Conservation (phyloP, 495 filamentous ascomycete species). For the Cairneyella variabilis region DNA sequence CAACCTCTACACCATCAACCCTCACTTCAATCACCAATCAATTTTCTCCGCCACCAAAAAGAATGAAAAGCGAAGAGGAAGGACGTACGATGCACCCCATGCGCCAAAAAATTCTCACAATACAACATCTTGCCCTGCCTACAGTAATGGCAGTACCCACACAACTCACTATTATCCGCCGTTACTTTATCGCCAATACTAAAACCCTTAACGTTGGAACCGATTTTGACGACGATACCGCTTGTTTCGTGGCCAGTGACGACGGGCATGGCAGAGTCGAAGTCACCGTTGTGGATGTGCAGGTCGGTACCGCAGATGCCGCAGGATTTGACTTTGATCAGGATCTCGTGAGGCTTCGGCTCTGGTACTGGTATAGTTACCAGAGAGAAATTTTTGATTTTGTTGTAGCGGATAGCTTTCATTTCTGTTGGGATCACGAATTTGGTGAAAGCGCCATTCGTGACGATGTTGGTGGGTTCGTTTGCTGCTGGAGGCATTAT, state of each 20-base stretch:
- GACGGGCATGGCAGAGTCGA: constrained; percentile 10
- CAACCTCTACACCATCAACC: too few species aligned
- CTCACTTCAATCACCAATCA: too few species aligned
- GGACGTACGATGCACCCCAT: constrained; percentile 17
- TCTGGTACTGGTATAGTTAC: constrained; percentile 12
- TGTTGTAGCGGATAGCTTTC: constrained; percentile 12
- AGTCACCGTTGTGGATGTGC: constrained; percentile 10
- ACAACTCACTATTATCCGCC: constrained; percentile 10
- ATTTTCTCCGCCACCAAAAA: too few species aligned
- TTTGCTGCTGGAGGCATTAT: too few species aligned
- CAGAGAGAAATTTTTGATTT: constrained; percentile 7
- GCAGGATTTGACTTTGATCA: constrained; percentile 13
- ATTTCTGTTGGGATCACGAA: constrained; percentile 9
- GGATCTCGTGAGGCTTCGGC: constrained; percentile 8
- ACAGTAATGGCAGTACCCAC: constrained; percentile 11
- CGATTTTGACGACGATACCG: constrained; percentile 51
- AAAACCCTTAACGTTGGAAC: constrained; percentile 47
- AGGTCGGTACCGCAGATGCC: constrained; percentile 10
- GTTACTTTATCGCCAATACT: constrained; percentile 53
- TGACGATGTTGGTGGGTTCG: too few species aligned
- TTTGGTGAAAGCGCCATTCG: constrained; percentile 5
- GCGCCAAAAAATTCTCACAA: constrained; percentile 12
- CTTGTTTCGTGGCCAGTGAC: constrained; percentile 45
- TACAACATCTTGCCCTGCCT: constrained; percentile 11
- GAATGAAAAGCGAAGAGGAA: too few species aligned